phyloP scores from a whole-genome alignment of 306 rosid species.

The Datisca glomerata region DNA sequence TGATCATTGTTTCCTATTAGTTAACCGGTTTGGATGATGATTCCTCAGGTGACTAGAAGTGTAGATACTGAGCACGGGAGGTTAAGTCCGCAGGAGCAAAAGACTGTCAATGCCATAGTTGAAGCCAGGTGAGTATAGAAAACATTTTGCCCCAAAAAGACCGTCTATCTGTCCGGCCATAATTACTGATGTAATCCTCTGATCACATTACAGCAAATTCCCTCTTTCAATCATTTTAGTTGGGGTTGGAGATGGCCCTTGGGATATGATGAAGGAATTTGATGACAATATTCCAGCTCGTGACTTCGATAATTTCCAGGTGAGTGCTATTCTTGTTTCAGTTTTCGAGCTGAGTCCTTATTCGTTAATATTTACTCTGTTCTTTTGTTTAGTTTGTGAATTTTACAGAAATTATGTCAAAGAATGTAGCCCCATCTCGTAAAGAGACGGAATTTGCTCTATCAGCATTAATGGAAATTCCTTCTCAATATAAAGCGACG shows the following conservation, averaged over 20 bases:
- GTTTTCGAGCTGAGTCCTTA: no score
- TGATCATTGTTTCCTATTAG: no score
- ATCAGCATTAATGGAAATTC: constrained; percentile 93
- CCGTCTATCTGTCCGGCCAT: constrained; percentile 6
- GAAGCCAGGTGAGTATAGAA: constrained; percentile 62
- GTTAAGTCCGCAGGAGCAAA: constrained; percentile 89
- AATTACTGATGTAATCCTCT: constrained; percentile 12
- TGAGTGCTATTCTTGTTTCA: constrained; percentile 16
- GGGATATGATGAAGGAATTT: constrained; percentile 96
- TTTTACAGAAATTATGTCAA: constrained; percentile 79
- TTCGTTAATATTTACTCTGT: constrained; percentile 9
- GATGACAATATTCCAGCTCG: constrained; percentile 93
- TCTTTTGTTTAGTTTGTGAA: constrained; percentile 65
- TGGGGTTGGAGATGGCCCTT: constrained; percentile 99
- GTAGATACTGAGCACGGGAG: constrained; percentile 59
- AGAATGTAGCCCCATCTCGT: constrained; percentile 45
- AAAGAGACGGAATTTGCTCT: constrained; percentile 97
- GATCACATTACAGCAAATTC: constrained; percentile 45
- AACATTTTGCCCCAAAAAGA: not conserved
- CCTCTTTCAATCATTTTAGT: constrained; percentile 90
- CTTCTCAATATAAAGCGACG: constrained; percentile 90
- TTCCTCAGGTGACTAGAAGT: constrained; percentile 86
- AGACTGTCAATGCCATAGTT: constrained; percentile 80
- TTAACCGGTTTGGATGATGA: not conserved
- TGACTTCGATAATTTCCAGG: constrained; percentile 90